Base-by-base conservation (phyloP, 2,329 filamentous ascomycete genomes). In the Trichoderma polysporum region DNA sequence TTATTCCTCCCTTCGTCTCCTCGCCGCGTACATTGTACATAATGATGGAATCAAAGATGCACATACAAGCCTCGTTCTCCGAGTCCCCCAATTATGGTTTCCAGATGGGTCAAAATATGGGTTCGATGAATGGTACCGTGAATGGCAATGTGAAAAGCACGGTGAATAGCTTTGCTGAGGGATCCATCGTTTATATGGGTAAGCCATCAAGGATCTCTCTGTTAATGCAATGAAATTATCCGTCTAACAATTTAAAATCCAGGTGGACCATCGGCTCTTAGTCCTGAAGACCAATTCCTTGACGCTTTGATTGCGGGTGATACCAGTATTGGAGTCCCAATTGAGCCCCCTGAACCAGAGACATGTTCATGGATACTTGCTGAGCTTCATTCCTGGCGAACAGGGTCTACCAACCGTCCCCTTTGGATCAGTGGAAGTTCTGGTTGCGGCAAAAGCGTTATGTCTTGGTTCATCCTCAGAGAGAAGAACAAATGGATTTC, bases 391-490 rank as follows among this genome's bases (percentile, higher is more conserved):
- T 9, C 54, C 19, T 45, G 54, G 54, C 22, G 25, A 29, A 17
- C n/a, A 17, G 22, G 22, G 29, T 27, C 54, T 17, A 4, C 19
- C 35, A 27, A 29, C 13, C 33, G 22, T 29, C 54, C 54, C 22
- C 13, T 58, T 6, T 58, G 54, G 54, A 58, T 58, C 10, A 53
- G 27, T 33, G 27, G 27, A 33, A 49, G 41, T 15, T 45, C 57
- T 22, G 39, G 57, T 33, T 49, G 57, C 33, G 39, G 57, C 8
- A 60, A 60, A 60, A 49, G 57, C 9, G 57, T 60, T 17, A 60
- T 49, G 37, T 47, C 57, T n/a, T 60, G 2, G n/a, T 49, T 49
- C n/a, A 60, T 60, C 39, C 57, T 49, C 15, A 31, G 29, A 50
- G 39, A 45, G 29, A 60, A 45, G 29, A 22, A 60, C 4, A n/a